Base-by-base conservation (phyloP, 2,329 filamentous ascomycete species). In the Eutypa lata region DNA sequence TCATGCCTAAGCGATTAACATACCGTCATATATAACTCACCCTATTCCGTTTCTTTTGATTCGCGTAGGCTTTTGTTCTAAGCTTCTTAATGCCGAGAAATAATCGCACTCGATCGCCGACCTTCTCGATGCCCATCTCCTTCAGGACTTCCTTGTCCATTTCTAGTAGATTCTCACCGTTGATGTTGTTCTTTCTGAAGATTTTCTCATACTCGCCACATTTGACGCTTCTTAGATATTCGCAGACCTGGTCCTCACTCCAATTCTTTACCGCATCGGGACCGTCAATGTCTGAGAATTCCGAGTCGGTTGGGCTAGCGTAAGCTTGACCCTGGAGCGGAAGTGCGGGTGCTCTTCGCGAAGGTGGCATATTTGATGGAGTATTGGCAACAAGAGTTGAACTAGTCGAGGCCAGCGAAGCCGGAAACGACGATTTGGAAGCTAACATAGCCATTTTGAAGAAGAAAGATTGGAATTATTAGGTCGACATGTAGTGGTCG, bases 81-180 rank as follows among this genome's bases (percentile, higher is more conserved):
- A 94, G 77, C 70, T 91, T 89, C 75, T 93, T 93, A 67, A 93
- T 91, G 60, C 87, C 87, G 57, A 92, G 80, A 65, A 91, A 92
- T 56, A 99, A 87, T 57, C 93, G 89, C 35, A 99, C 93, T 50
- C 94, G 87, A 71, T 99, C 94, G 58, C 94, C 94, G 59, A 99
- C 90, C 73, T 97, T 99, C 62, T 96, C 95, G 62, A 99, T 93
- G 43, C 94, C 94, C 84, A 99, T 96, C 71, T 99, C 94, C 72
- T 96, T 95, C 58, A 99, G 80, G 40, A 96, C 91, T 52, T 91
- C 88, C 77, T 96, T 95, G 72, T 99, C 94, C 80, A 97, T 93
- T 73, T 99, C 94, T 62, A 99, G 81, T 44, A 99, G 78, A 68
- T 96, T 97, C 74, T 97, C 91, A 65, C 94, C 94, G 68, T 94